Base-by-base conservation (phyloP, 768 basidiomycete genomes). In the Mycena olivaceomarginata region DNA sequence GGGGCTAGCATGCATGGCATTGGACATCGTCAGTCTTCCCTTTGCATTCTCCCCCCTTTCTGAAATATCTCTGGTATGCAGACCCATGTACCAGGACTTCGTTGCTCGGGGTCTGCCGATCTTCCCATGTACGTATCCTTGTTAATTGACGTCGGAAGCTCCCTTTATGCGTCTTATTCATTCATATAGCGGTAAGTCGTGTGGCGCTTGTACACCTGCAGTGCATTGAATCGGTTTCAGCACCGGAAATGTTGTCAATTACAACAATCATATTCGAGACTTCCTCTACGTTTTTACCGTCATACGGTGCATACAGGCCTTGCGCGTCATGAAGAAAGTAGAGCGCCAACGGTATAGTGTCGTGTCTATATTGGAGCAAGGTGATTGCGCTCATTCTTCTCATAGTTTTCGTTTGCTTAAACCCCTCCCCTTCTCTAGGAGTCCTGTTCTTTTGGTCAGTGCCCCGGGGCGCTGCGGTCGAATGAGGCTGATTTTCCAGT, bases 101-200 rank as follows among this genome's bases (percentile, higher is more conserved):
- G 57, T 59, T 59, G 57, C 40, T 62, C 60, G 16, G 60, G 60
- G 60, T 62, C 60, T 40, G 60, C 60, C 18, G 60, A 22, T 62
- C 22, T 39, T 62, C 60, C 60, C 60, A 62, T 62, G 60, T 62
- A 62, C 39, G 60, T 62, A 40, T 62, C 22, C 60, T 62, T 62
- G 39, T 40, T 62, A 39, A 20, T 16, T 22, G 39, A 62, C 39
- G 60, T 62, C 60, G 60, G 37, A 62, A 39, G 60, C 60, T 62
- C 60, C 39, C 16, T 39, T 16, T 20, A 62, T 62, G 60, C 39
- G 60, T 62, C 39, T 62, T 40, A 40, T 62, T 62, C 60, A 59
- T 59, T 59, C 31, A 37, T 20, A 59, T 20, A 59, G 57, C 57
- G 57, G 57, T 59, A 31, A 20, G 60, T 22, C 40, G 39, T 40